Base-by-base conservation (phyloP, 164 flowering plant species). In the Chloranthus sessilifolius region DNA sequence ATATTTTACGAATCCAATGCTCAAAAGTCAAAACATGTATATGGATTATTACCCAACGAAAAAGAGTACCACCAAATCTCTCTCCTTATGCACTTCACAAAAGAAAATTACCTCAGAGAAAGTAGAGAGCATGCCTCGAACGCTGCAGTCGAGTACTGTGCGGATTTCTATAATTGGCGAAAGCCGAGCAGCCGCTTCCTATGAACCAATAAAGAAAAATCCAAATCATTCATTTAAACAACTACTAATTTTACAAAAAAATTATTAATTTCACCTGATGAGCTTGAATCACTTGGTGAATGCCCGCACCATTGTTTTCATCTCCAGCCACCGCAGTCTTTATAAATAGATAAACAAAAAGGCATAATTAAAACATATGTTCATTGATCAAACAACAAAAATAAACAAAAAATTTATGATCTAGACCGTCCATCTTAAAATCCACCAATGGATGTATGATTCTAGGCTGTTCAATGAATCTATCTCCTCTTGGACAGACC, bases 81-180 rank as follows among this genome's bases (percentile, higher is more conserved):
- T n/a, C n/a, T n/a, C n/a, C n/a, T n/a, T n/a, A n/a, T n/a, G n/a
- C n/a, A n/a, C n/a, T 11, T 3, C 17, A 20, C 8, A 31, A 1
- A 31, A 2, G 21, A 50, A 14, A 7, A 29, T 37, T 38, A 85
- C 97, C 81, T 74, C 70, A 47, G 95, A 85, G 58, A 80, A 76
- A 36, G 95, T 85, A 22, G 97, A 85, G 39, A 89, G 86, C 73
- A 68, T 63, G 55, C 89, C 97, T 4, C 89, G 74, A 10, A 61
- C 37, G 48, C 74, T 74, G 44, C 55, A 40, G 62, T 82, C 72
- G 43, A 85, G 77, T 16, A 83, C 53, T 7, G 89, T 89, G 23
- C 78, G 73, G 44, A 89, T 59, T 69, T 82, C 84, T 55, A 83
- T 90, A 47, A 72, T 38, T 1, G 95, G 84, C n/a, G 84, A 64